Conservation (phyloP, 2,329 filamentous ascomycete genomes). For the Geosmithia putterillii region DNA sequence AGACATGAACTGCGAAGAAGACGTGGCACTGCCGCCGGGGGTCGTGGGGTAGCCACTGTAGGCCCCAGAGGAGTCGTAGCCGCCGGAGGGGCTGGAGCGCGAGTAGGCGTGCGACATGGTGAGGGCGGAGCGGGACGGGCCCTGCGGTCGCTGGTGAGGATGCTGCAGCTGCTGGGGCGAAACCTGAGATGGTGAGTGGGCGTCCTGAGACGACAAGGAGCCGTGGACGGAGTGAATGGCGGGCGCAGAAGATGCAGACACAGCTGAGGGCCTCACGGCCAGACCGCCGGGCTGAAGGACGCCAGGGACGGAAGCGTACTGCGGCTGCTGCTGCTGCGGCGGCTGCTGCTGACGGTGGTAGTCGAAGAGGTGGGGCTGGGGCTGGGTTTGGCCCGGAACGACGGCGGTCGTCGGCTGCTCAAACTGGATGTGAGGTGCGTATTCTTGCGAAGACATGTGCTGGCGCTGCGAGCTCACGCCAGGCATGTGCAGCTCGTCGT, state of each 20-base stretch:
- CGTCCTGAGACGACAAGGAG: constrained; percentile 15
- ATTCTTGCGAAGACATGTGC: constrained; percentile 33
- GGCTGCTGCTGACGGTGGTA: constrained; percentile 21
- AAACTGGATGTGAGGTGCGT: constrained; percentile 37
- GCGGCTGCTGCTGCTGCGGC: constrained; percentile 8
- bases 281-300: constrained; percentile 44
- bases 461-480: constrained; percentile 29
- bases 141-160: constrained; percentile 24
- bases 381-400: constrained; percentile 17
- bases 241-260: constrained; percentile 31
- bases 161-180: constrained; percentile 22
- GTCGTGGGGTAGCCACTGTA: constrained; percentile 53
- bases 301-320: constrained; percentile 37
- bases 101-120: constrained; percentile 65
- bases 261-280: constrained; percentile 16
- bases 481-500: constrained; percentile 43
- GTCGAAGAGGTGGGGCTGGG: constrained; percentile 5
- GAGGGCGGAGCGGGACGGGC: constrained; percentile 54
- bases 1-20: constrained; percentile 53
- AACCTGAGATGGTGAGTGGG: constrained; percentile 3
- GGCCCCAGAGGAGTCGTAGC: constrained; percentile 41
- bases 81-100: constrained; percentile 64
- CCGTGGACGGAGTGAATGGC: constrained; percentile 33
- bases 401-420: constrained; percentile 23
- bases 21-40: constrained; percentile 34